These are phyloP conservation scores for Colletotrichum nymphaeae DNA, from an alignment of 2,329 filamentous ascomycete genomes.

Conservation along the genomic window DNA sequence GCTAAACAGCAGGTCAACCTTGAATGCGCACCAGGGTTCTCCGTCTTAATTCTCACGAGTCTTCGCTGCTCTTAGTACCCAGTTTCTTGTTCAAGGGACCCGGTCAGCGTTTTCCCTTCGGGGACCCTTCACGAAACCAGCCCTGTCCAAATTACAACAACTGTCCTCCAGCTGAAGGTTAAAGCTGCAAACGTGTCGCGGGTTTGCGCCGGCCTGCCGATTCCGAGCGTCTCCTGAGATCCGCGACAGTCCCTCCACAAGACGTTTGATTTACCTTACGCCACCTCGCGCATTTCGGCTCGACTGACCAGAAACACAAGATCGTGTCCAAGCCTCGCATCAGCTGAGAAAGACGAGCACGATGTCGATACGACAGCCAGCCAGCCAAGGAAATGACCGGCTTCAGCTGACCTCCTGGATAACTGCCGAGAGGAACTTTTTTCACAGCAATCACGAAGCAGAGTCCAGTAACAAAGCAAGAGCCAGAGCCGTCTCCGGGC, in stretches of 20 bases:
- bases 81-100: not conserved
- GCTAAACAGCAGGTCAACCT: conserved; percentile 20
- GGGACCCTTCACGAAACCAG: not conserved
- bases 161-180: conserved; percentile 17
- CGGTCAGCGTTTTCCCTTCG: not conserved
- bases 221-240: conserved; percentile 35
- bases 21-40: conserved; percentile 1
- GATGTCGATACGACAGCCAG: not conserved
- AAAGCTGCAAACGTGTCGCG: conserved; percentile 27
- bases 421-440: conserved; percentile 6
- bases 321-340: conserved; percentile 7
- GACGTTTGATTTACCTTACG: conserved; percentile 30
- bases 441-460: not conserved
- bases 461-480: not conserved
- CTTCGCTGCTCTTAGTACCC: not conserved
- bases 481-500: conserved; percentile 16
- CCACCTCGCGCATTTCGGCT: conserved; percentile 3
- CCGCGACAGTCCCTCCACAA: conserved; percentile 29
- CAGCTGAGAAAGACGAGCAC: conserved; percentile 1
- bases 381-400: conserved; percentile 10
- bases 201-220: conserved; percentile 11
- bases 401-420: not conserved
- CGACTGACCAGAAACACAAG: not conserved
- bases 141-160: conserved; percentile 26
- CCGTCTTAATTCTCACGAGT: not conserved